These are phyloP conservation scores for Dipteronia dyeriana DNA, from an alignment of 345 rosid genomes.

Conservation along the genomic window DNA sequence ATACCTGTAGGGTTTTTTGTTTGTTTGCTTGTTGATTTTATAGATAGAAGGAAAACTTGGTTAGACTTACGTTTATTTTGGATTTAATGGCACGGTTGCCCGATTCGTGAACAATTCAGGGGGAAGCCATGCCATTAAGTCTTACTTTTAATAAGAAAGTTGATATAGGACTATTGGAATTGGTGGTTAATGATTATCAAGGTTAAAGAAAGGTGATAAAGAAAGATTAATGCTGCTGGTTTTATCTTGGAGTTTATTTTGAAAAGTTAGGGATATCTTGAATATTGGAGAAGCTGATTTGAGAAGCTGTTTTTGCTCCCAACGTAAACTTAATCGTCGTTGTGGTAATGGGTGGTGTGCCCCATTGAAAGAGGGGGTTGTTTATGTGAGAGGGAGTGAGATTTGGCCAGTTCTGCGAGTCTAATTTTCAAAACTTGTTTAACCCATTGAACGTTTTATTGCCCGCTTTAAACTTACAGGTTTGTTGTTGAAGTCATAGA, in stretches of 20 bases:
- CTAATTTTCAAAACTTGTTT: background rate
- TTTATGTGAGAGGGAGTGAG: background rate
- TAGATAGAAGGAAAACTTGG: background rate
- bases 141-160: background rate
- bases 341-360: background rate
- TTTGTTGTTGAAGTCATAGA: background rate
- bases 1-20: background rate
- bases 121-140: too few species aligned
- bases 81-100: too few species aligned
- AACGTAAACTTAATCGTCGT: background rate
- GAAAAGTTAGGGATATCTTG: background rate
- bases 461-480: background rate
- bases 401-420: background rate
- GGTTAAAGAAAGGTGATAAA: background rate
- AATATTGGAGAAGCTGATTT: background rate
- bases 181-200: background rate
- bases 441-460: background rate
- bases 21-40: background rate
- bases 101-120: too few species aligned
- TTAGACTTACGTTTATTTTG: background rate
- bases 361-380: background rate
- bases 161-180: background rate
- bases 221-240: background rate
- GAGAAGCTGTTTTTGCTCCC: background rate
- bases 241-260: background rate